A percentile compares a stretch with the other conserved stretches of the same genome.
Evolutionary conservation across 2,329 filamentous ascomycete species (phyloP).

Genomic region (Thelonectria discophora): DNA sequence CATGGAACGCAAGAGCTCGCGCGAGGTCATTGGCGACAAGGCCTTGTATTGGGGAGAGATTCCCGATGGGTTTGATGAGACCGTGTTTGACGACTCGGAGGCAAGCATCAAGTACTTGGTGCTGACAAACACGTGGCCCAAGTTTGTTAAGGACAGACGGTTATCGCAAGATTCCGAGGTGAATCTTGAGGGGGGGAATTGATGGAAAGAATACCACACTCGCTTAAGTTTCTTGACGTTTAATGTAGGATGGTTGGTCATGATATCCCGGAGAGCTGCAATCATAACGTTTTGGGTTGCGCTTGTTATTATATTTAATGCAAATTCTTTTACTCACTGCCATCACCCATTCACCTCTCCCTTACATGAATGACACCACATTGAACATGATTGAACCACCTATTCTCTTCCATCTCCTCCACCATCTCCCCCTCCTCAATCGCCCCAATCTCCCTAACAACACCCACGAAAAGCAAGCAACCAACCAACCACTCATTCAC

Average conservation of each 20-base stretch:
- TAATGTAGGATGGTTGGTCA: constrained; percentile 22
- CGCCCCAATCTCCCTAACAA: neutral
- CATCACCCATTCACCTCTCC: too few species aligned
- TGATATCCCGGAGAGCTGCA: constrained; percentile 17
- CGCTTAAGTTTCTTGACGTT: constrained; percentile 13
- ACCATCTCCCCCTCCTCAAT: constrained; percentile 5
- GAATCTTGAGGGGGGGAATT: constrained; percentile 29
- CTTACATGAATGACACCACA: too few species aligned
- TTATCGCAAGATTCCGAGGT: constrained; percentile 45
- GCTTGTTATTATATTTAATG: constrained; percentile 9
- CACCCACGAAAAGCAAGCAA: neutral
- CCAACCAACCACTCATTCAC: neutral
- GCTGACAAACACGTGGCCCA: constrained; percentile 74
- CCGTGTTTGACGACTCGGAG: constrained; percentile 69
- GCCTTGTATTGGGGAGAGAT: constrained; percentile 55
- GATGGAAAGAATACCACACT: neutral
- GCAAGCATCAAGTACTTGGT: constrained; percentile 72
- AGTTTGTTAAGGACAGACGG: constrained; percentile 59
- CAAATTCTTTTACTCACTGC: too few species aligned
- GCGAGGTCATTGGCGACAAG: constrained; percentile 36
- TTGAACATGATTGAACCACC: too few species aligned
- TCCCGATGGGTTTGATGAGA: constrained; percentile 59
- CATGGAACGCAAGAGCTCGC: constrained; percentile 22
- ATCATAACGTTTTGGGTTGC: constrained; percentile 6
- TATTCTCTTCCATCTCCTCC: neutral